These are phyloP conservation scores for Cruciata laevipes DNA, from an alignment of 257 asterid genomes.

Conservation along the genomic window DNA sequence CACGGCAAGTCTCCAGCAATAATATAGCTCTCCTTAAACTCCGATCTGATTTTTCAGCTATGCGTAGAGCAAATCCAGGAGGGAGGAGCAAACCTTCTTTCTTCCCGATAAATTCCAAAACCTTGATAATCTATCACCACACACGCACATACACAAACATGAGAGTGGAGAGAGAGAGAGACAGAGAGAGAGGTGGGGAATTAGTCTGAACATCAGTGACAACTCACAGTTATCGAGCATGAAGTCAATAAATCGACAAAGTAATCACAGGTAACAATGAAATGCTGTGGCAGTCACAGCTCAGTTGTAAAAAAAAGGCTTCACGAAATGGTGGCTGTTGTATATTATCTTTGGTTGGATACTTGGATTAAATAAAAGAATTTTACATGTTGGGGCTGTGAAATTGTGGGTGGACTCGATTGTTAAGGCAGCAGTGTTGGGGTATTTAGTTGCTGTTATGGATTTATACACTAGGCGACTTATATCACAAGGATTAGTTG, in stretches of 20 bases:
- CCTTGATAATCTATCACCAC: constrained; percentile 52
- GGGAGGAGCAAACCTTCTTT: constrained; percentile 86
- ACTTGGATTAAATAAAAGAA: too few relatives aligned
- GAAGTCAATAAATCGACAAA: not conserved
- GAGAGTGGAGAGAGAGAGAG: not conserved
- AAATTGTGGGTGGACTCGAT: too few relatives aligned
- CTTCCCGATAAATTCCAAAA: constrained; percentile 83
- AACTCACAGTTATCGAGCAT: not conserved
- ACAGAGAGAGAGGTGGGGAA: not conserved
- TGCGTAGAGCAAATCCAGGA: constrained; percentile 65
- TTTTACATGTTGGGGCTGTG: too few relatives aligned
- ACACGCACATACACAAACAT: not conserved
- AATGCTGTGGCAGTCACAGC: too few relatives aligned
- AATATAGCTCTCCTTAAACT: constrained; percentile 90
- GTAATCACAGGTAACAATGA: not conserved
- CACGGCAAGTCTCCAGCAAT: constrained; percentile 87
- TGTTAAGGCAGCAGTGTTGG: too few relatives aligned
- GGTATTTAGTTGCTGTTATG: too few relatives aligned
- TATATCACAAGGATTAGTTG: too few relatives aligned
- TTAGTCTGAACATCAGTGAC: too few relatives aligned
- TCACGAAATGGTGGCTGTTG: too few relatives aligned
- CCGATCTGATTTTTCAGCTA: constrained; percentile 79
- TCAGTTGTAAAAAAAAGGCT: too few relatives aligned
- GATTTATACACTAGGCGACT: too few relatives aligned
- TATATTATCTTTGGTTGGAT: too few relatives aligned